Conservation (phyloP, 192 early-diverging fungal species). For the Backusella morwellensis region DNA sequence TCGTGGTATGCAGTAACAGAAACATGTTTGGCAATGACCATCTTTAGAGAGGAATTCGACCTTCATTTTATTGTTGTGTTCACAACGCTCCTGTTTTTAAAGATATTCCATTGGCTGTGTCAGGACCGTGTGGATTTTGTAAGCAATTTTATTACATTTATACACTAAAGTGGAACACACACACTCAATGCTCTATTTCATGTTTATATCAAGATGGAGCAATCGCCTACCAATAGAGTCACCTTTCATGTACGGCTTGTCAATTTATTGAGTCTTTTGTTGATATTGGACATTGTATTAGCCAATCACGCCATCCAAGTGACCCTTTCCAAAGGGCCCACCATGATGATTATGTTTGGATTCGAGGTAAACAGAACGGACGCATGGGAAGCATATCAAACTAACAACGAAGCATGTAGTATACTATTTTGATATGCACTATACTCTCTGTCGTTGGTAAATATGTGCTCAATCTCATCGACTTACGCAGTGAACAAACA, state of each 20-base stretch:
- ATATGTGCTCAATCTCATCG: slow-evolving; percentile 86
- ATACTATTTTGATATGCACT: slow-evolving; percentile 80
- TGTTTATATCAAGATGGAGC: slow-evolving; percentile 67
- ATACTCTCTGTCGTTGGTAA: slow-evolving; percentile 76
- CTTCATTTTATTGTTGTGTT: slow-evolving; percentile 81
- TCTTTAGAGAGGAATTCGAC: slow-evolving; percentile 95
- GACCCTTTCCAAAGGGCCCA: slow-evolving; percentile 67
- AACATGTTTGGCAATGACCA: slow-evolving; percentile 93
- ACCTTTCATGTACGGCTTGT: slow-evolving; percentile 75
- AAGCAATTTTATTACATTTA: slow-evolving; percentile 16
- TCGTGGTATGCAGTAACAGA: slow-evolving; percentile 98
- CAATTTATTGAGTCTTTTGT: slow-evolving; percentile 62
- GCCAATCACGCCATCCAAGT: slow-evolving; percentile 64
- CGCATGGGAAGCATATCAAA: neutral
- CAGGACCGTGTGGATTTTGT: slow-evolving; percentile 89
- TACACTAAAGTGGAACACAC: no score
- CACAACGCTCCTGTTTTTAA: slow-evolving; percentile 84
- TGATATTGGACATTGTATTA: slow-evolving; percentile 71
- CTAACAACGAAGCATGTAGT: slow-evolving; percentile 45
- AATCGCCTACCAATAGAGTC: slow-evolving; percentile 60
- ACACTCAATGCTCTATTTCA: no score
- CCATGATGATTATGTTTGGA: slow-evolving; percentile 98
- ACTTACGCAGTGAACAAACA: slow-evolving; percentile 70
- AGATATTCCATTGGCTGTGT: slow-evolving; percentile 96
- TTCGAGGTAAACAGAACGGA: slow-evolving; percentile 70